Evolutionary conservation across 2,329 filamentous ascomycete genomes (phyloP).

Genomic region (Dichotomopilus funicola): DNA sequence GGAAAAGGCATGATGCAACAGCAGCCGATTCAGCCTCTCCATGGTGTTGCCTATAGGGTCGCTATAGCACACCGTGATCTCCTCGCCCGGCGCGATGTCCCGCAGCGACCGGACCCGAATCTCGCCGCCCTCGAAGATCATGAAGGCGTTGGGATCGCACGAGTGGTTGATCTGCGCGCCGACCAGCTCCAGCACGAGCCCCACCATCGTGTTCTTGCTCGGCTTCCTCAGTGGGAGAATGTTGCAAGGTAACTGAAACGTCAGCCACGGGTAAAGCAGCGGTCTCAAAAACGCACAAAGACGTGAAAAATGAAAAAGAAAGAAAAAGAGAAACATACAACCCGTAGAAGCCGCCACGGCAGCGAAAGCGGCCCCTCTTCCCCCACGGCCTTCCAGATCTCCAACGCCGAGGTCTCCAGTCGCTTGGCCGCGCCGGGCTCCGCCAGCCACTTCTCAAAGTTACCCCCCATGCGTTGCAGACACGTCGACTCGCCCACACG

Average conservation of each 20-base stretch:
- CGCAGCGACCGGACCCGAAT: conserved; percentile 28
- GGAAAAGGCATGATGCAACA: conserved; percentile 24
- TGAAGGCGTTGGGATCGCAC: conserved; percentile 31
- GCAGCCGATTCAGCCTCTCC: conserved; percentile 20
- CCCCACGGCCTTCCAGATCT: conserved; percentile 12
- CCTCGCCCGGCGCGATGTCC: conserved; percentile 28
- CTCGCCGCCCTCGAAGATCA: conserved; percentile 29
- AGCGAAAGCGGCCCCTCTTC: conserved; percentile 8
- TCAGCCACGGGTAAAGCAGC: background rate
- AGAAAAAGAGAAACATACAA: conserved; percentile 13
- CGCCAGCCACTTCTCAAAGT: conserved; percentile 21
- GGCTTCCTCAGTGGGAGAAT: conserved; percentile 22
- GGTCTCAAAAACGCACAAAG: background rate
- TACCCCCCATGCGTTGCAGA: conserved; percentile 22
- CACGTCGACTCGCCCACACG: conserved; percentile 13
- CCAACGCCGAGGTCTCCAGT: conserved; percentile 12
- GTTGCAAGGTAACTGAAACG: conserved; percentile 25
- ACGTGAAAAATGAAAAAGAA: too few species aligned
- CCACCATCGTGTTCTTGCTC: conserved; percentile 19
- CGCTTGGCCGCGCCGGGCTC: conserved; percentile 8
- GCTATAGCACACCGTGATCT: conserved; percentile 31
- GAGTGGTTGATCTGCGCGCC: conserved; percentile 32
- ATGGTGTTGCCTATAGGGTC: conserved; percentile 24
- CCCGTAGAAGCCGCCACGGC: conserved; percentile 18
- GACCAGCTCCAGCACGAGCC: conserved; percentile 28